These are phyloP conservation scores for Coelastrella sp. DNA, from an alignment of 139 green algal species.

Conservation along the genomic window DNA sequence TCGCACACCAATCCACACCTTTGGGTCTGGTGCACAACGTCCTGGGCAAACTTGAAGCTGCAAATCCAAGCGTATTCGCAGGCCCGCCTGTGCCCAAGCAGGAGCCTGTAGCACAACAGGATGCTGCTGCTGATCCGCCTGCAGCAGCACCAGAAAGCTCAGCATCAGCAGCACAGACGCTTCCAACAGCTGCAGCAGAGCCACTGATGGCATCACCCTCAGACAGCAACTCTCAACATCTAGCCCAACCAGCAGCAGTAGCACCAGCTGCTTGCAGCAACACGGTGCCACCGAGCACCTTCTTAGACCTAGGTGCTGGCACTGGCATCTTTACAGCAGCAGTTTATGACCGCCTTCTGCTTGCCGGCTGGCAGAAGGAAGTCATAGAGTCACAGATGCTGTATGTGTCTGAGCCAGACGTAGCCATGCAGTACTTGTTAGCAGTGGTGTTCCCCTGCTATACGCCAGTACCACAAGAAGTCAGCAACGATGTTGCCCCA, in stretches of 20 bases:
- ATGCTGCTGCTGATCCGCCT: too few relatives aligned
- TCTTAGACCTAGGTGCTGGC: slow-evolving; percentile 4
- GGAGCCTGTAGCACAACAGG: background rate
- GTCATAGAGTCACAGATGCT: background rate
- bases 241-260: too few relatives aligned
- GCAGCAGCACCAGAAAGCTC: too few relatives aligned
- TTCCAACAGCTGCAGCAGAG: too few relatives aligned
- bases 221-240: too few relatives aligned
- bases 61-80: background rate
- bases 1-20: background rate
- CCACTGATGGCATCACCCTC: background rate
- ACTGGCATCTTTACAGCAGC: background rate
- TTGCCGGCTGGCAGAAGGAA: background rate
- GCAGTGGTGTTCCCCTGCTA: background rate
- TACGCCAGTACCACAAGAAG: too few relatives aligned
- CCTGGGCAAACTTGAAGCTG: background rate
- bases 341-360: background rate
- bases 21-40: background rate
- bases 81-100: background rate
- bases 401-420: background rate
- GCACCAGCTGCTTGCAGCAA: background rate
- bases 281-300: background rate
- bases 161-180: too few relatives aligned
- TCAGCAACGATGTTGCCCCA: too few relatives aligned
- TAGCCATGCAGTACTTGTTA: background rate